These are phyloP conservation scores for Neurospora sp. DNA, from an alignment of 495 filamentous ascomycete genomes.

Conservation along the genomic window DNA sequence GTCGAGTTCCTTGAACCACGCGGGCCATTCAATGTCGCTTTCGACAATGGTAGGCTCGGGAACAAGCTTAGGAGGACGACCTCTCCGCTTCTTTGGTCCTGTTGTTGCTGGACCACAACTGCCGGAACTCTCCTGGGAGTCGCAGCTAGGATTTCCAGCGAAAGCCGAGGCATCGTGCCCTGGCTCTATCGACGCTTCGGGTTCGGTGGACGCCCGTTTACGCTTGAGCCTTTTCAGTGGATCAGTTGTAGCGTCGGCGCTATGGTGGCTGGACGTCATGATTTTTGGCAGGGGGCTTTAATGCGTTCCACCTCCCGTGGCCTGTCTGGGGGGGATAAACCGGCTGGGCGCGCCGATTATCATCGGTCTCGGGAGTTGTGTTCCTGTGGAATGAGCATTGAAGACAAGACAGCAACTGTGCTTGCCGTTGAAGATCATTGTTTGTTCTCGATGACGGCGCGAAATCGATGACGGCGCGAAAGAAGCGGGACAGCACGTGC, in stretches of 20 bases:
- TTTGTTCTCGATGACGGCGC: slow-evolving; percentile 11
- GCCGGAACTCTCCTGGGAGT: background rate
- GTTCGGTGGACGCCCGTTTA: background rate
- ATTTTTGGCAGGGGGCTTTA: background rate
- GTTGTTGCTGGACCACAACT: background rate
- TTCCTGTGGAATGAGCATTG: background rate
- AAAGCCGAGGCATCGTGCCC: background rate
- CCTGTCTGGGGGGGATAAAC: background rate
- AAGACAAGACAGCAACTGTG: background rate
- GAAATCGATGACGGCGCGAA: slow-evolving; percentile 27
- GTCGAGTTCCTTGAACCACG: slow-evolving; percentile 58
- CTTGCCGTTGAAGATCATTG: background rate
- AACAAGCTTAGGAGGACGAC: background rate
- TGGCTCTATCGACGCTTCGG: background rate
- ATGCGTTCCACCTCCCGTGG: background rate
- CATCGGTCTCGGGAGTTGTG: background rate
- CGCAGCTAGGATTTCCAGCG: background rate
- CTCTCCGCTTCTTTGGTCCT: background rate
- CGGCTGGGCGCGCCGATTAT: background rate
- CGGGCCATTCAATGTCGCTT: slow-evolving; percentile 52
- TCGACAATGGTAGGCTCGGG: background rate
- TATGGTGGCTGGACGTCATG: background rate
- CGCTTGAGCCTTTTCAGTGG: slow-evolving; percentile 3
- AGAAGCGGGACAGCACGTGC: slow-evolving; percentile 32
- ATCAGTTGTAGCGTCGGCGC: background rate